Evolutionary conservation across 2,329 filamentous ascomycete genomes (phyloP).

Genomic region (Clonostachys rhizophaga): DNA sequence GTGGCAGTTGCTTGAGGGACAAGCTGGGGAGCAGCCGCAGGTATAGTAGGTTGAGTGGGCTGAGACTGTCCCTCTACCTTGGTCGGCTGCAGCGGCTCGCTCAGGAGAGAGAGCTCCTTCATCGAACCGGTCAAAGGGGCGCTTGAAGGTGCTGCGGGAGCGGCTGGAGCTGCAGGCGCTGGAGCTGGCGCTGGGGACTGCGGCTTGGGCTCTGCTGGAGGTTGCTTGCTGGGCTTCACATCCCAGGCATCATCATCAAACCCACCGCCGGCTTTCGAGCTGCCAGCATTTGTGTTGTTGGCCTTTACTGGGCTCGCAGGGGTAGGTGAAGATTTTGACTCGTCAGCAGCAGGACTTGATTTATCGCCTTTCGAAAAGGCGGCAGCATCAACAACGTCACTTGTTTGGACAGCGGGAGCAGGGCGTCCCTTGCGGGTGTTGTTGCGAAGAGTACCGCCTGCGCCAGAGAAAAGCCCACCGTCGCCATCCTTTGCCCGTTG

Average conservation of each 20-base stretch:
- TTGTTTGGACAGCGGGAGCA: conserved; percentile 79
- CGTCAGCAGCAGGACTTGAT: conserved; percentile 10
- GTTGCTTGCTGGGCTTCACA: conserved; percentile 74
- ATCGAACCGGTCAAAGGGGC: conserved; percentile 61
- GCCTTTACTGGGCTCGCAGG: background rate
- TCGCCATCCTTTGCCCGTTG: conserved; percentile 53
- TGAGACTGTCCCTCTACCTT: conserved; percentile 26
- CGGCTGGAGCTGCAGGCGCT: conserved; percentile 1
- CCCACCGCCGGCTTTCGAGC: conserved; percentile 31
- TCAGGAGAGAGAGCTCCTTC: conserved; percentile 51
- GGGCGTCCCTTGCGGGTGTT: conserved; percentile 92
- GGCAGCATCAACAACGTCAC: conserved; percentile 82
- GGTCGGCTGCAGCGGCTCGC: conserved; percentile 46
- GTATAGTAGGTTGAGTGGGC: conserved; percentile 16
- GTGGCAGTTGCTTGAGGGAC: conserved; percentile 11
- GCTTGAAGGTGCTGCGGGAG: conserved; percentile 21
- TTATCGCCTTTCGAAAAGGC: conserved; percentile 64
- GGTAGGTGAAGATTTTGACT: conserved; percentile 9
- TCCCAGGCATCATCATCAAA: conserved; percentile 99
- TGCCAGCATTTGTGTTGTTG: background rate
- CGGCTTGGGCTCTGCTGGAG: conserved; percentile 6
- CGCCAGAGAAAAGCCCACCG: conserved; percentile 82
- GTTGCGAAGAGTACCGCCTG: conserved; percentile 85
- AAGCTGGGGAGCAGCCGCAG: conserved; percentile 12
- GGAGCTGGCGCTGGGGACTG: conserved; percentile 2